These are phyloP conservation scores for Fragaria vesca DNA, from an alignment of 306 rosid genomes.

Conservation along the genomic window DNA sequence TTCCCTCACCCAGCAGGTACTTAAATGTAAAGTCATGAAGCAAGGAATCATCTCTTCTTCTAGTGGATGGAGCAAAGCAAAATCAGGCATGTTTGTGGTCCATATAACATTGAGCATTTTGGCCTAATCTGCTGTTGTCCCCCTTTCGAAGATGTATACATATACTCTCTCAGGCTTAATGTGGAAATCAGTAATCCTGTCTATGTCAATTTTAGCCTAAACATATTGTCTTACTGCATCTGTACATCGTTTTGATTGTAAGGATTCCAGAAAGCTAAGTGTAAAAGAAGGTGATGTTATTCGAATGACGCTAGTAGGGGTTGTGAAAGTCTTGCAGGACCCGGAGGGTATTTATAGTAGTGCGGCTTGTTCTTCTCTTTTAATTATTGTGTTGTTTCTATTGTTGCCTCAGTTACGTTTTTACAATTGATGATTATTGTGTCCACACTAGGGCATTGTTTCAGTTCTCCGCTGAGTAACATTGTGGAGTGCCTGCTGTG, in stretches of 20 bases:
- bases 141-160: conserved; percentile 55
- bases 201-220: conserved; percentile 42
- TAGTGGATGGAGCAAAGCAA: conserved; percentile 39
- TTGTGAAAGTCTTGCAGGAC: conserved; percentile 13
- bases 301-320: conserved; percentile 23
- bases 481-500: background rate
- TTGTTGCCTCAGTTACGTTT: background rate
- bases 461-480: background rate
- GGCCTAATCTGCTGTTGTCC: conserved; percentile 48
- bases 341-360: conserved; percentile 29
- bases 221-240: conserved; percentile 25
- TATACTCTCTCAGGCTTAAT: conserved; percentile 50
- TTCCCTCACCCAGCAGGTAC: conserved; percentile 54
- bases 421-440: background rate
- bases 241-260: conserved; percentile 41
- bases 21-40: conserved; percentile 44
- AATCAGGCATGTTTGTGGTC: conserved; percentile 43
- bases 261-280: conserved; percentile 29
- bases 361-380: conserved; percentile 25
- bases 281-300: conserved; percentile 30
- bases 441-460: background rate
- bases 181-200: conserved; percentile 44
- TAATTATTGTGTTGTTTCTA: conserved; percentile 11
- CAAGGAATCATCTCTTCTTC: conserved; percentile 36
- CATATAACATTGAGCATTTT: conserved; percentile 38